Conservation (phyloP, 2,329 filamentous ascomycete species). For the Didymosphaeria variabile region DNA sequence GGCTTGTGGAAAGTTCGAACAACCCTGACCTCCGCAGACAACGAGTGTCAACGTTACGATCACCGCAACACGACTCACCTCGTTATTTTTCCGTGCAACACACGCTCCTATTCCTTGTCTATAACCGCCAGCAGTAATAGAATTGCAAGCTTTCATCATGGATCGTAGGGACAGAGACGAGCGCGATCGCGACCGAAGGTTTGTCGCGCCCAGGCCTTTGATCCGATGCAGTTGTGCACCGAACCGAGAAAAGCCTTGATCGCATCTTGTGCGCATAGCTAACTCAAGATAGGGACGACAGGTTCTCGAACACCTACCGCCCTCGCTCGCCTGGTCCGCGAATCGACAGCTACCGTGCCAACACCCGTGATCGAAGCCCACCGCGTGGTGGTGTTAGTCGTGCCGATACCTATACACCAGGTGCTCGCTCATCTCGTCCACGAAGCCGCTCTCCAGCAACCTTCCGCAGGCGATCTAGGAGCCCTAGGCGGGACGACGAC, state of each 20-base stretch:
- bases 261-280: conserved; percentile 16
- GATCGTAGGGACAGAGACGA: conserved; percentile 51
- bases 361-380: conserved; percentile 38
- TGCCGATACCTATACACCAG: conserved; percentile 54
- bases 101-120: conserved; percentile 14
- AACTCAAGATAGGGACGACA: conserved; percentile 41
- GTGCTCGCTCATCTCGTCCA: conserved; percentile 45
- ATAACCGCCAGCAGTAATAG: not conserved
- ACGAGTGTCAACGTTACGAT: not conserved
- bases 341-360: conserved; percentile 48
- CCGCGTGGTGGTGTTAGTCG: conserved; percentile 46
- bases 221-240: conserved; percentile 5
- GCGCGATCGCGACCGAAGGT: conserved; percentile 56
- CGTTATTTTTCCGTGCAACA: not conserved
- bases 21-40: conserved; percentile 3
- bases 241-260: not conserved
- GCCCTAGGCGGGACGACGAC: conserved; percentile 51
- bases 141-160: conserved; percentile 31
- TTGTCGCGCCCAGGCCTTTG: conserved; percentile 39
- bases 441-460: conserved; percentile 49
- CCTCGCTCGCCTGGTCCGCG: conserved; percentile 47
- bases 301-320: conserved; percentile 50
- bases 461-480: conserved; percentile 52
- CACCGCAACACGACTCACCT: conserved; percentile 2
- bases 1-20: conserved; percentile 7